phyloP scores from a whole-genome alignment of 1,139 yeast genomes.

The Geotrichum fermentans region DNA sequence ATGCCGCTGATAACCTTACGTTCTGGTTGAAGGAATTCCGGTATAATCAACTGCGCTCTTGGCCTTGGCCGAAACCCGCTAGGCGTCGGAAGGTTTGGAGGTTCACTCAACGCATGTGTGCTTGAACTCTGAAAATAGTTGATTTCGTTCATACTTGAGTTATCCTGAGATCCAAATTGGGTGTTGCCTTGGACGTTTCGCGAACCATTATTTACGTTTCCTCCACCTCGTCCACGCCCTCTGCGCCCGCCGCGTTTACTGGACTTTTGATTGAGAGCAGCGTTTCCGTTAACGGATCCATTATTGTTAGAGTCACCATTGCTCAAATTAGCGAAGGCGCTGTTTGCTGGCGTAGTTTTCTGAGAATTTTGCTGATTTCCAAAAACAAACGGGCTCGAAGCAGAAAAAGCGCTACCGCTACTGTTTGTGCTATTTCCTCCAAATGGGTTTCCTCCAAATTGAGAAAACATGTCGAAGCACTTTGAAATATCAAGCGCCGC shows the following conservation, averaged over 20 bases:
- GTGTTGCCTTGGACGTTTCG: neutral
- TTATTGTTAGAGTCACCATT: slow-evolving; percentile 4
- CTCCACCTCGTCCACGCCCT: slow-evolving; percentile 11
- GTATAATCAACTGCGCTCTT: slow-evolving; percentile 8
- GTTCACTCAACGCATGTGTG: slow-evolving; percentile 8
- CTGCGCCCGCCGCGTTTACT: neutral
- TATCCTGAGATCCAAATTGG: slow-evolving; percentile 1
- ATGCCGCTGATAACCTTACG: slow-evolving; percentile 9
- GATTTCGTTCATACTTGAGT: slow-evolving; percentile 7
- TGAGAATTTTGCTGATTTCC: slow-evolving; percentile 2
- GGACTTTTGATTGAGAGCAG: neutral
- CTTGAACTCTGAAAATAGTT: slow-evolving; percentile 16
- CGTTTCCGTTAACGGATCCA: neutral
- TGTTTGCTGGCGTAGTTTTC: neutral
- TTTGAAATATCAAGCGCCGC: neutral
- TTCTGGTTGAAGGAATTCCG: slow-evolving; percentile 10
- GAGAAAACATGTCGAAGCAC: slow-evolving; percentile 11
- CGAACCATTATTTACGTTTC: slow-evolving; percentile 6
- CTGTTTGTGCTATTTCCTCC: slow-evolving; percentile 8
- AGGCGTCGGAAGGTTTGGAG: slow-evolving; percentile 20
- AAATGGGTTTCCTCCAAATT: slow-evolving; percentile 9
- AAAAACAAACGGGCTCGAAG: slow-evolving; percentile 11
- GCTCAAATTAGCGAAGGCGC: slow-evolving; percentile 7
- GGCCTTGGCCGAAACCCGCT: slow-evolving; percentile 17
- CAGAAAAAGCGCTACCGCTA: slow-evolving; percentile 1